Evolutionary conservation across 2,329 filamentous ascomycete genomes (phyloP).

Genomic region (Fusarium sp.): DNA sequence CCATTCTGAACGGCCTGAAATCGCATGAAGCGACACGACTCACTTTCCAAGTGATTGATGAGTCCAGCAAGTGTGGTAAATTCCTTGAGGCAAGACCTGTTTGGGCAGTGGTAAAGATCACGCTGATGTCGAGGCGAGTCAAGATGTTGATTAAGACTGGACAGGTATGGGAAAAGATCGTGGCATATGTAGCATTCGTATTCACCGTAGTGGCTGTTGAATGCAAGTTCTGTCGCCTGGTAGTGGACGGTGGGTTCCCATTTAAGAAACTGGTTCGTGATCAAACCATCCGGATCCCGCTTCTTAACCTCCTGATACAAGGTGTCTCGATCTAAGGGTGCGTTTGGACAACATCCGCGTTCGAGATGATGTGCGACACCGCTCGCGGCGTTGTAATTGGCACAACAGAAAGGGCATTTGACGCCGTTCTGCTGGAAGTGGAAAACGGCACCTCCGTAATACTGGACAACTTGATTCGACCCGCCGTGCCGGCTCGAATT

Average conservation of each 20-base stretch:
- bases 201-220: slow-evolving; percentile 52
- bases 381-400: slow-evolving; percentile 59
- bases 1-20: slow-evolving; percentile 53
- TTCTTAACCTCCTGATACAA: slow-evolving; percentile 59
- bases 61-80: slow-evolving; percentile 55
- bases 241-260: slow-evolving; percentile 53
- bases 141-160: slow-evolving; percentile 62
- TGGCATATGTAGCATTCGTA: slow-evolving; percentile 58
- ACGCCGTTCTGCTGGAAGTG: background rate
- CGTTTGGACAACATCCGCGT: slow-evolving; percentile 60
- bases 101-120: slow-evolving; percentile 56
- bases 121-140: slow-evolving; percentile 59
- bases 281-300: slow-evolving; percentile 59
- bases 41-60: slow-evolving; percentile 59
- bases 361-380: slow-evolving; percentile 69
- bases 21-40: slow-evolving; percentile 53
- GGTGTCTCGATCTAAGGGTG: slow-evolving; percentile 59
- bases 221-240: slow-evolving; percentile 54
- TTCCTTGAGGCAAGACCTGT: slow-evolving; percentile 48
- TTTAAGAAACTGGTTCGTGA: slow-evolving; percentile 64
- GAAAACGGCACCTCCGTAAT: background rate
- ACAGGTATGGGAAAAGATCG: slow-evolving; percentile 51
- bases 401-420: slow-evolving; percentile 67
- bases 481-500: background rate
- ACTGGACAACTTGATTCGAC: background rate